Evolutionary conservation across 75 land plant species (phyloP), one percentile per base, ranked within the genome.

Genomic region (Adiantum capillusveneris): DNA sequence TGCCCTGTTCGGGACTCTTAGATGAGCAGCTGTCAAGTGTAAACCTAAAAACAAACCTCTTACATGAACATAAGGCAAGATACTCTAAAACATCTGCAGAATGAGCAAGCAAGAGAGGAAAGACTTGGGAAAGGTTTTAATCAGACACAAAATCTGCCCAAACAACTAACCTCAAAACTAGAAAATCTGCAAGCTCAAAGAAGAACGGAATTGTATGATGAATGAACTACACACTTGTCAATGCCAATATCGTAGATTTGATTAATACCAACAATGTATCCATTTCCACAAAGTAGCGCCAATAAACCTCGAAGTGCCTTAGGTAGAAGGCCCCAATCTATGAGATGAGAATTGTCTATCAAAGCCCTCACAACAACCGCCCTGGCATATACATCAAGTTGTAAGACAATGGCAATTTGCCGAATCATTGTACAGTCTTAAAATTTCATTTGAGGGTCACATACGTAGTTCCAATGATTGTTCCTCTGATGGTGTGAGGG

Each of bases 401-500:
- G n/a, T n/a, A n/a, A n/a, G n/a, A n/a, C n/a, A n/a, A n/a, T n/a
- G n/a, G n/a, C n/a, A n/a, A n/a, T n/a, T n/a, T n/a, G n/a, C n/a
- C n/a, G n/a, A n/a, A n/a, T n/a, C n/a, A n/a, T n/a, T n/a, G n/a
- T n/a, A n/a, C n/a, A n/a, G n/a, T n/a, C n/a, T n/a, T n/a, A n/a
- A n/a, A n/a, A n/a, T n/a, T n/a, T n/a, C n/a, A n/a, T n/a, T n/a
- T n/a, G n/a, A n/a, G n/a, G n/a, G 6, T 46, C 13, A 68, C 85
- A 71, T 62, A 88, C 87, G 57, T 31, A 13, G 96, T 79, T 6
- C 98, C 98, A 59, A 94, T 61, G 29, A 81, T 56, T 25, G 98
- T 94, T 25, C 98, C 98, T 2, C 98, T 82, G 42, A 94, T 86
- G 0, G 98, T 94, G 63, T 94, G 98, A 25, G 96, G 98, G 55